Evolutionary conservation across 2,329 filamentous ascomycete genomes (phyloP), one percentile per base, ranked within the genome.

Genomic region (Pleurostoma richardsiae): DNA sequence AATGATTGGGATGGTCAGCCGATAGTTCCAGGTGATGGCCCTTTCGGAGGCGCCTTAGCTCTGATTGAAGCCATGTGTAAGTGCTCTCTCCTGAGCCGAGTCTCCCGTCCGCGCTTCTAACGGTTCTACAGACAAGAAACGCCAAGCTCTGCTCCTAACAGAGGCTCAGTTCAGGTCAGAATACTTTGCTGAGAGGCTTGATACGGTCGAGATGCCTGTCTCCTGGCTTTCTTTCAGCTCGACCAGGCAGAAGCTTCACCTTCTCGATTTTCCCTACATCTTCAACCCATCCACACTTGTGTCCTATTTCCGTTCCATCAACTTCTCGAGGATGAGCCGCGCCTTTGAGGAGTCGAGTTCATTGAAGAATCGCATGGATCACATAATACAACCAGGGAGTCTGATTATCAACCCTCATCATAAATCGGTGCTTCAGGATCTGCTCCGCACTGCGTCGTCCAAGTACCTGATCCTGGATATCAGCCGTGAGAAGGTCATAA

Each of bases 251-350:
- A 80, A 72, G 29, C 70, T 84, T 27, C 90, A 96, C 63, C 70
- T 97, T 1, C 70, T 97, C 4, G 84, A 90, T 49, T 89, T 86
- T 52, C 82, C 88, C 0, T 95, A 86, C 59, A 73, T 97, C 0
- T 96, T 96, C 57, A 82, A 78, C 26, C 77, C 84, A 0, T 76
- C 83, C 0, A 81, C 82, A 2, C 69, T 95, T 3, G 85, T 95
- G 3, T 83, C 82, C 0, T 95, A 90, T 61, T 96, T 97, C 62
- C 84, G 92, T 19, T 82, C 89, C 4, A 84, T 96, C 58, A 96
- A 96, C 60, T 90, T 94, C 57, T 82, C 88, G 0, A 79, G 79
- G 11, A 97, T 97, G 92, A 88, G 85, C 54, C 80, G 83, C 48
- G 80, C 85, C 11, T 90, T 85, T 56, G 87, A 94, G 58, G 78